Base-by-base conservation (phyloP, 352 stramenopile genomes). In the Phytophthora fragariae region DNA sequence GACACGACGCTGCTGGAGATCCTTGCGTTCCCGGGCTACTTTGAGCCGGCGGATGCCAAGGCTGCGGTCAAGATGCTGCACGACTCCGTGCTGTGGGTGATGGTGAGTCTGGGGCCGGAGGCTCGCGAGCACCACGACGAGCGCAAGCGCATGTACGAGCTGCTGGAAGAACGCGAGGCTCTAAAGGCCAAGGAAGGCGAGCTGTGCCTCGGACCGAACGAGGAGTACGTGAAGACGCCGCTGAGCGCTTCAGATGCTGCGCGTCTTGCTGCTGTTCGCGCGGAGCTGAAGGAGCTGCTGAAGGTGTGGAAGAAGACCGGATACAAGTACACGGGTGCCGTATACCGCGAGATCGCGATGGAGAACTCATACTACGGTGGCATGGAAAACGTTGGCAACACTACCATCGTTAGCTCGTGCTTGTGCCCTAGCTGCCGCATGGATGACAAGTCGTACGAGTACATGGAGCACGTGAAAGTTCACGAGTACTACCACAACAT, bases 401-500 rank as follows among this genome's bases (percentile, higher is more conserved):
- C 86, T 31, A 93, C 86, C 31, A 93, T 93, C 60, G 85, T 93
- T 37, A 91, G 82, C 70, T 88, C 86, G 47, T 91, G 84, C 46
- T 58, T 93, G 62, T 91, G 83, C 59, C 86, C 86, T 5, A 92
- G 83, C 59, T 91, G 83, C 71, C 84, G 85, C 66, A 92, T 93
- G 84, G 84, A 90, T 52, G 86, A 93, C 70, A 79, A 77, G 57
- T 86, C 80, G 65, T 93, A 93, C 68, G 84, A 91, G 70, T 93
- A 93, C 81, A 92, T 92, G 85, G 86, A 93, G 72, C 83, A 89
- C 65, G 86, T 93, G 50, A 93, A 93, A 68, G 84, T 92, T 17
- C 86, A 93, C 80, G 86, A 93, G 57, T 93, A 92, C 77, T 93
- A 93, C 78, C 86, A 93, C 78, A 93, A 93, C 63, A 93, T 93